Evolutionary conservation across 78 protist genomes (phyloP), one percentile per base, ranked within the genome.

Genomic region (Dictyostelium firmibasis): DNA sequence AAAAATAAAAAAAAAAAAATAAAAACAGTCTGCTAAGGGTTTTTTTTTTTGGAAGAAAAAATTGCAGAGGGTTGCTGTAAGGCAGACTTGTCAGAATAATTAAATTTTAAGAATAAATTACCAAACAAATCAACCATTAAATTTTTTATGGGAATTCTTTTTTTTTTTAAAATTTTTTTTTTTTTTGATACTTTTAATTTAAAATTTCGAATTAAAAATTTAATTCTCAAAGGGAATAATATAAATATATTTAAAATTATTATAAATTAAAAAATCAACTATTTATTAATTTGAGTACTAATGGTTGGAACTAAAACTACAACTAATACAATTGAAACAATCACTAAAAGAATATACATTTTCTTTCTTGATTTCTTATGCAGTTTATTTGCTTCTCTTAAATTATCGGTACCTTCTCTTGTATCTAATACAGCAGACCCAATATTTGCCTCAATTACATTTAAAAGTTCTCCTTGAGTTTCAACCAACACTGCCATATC

Each of bases 401-500:
- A 95, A 95, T 97, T 95, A 2, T 89, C 92, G 25, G 88, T 92
- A 23, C 96, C 98, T 35, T 81, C 75, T 57, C 76, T 96, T 16
- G 91, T 86, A 47, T 95, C 95, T 27, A 91, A n/a, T 7, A 96
- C 96, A 1, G 94, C 41, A 31, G 92, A 79, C 5, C 57, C 81
- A 9, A 97, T 98, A 41, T 93, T 95, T 67, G 44, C 84, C 27
- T 97, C 98, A 47, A 97, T 93, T 33, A 64, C 75, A 91, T 97
- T 96, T n/a, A 97, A 27, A 57, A 95, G 23, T 81, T 97, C 98
- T 43, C 97, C 97, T 85, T 97, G 98, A 41, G 25, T 62, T n/a
- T 94, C 89, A 57, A 97, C 97, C 23, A 97, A 84, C 6, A 94
- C 93, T 14, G 98, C 96, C 96, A 98, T 96, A 82, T 98, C 99